Percentiles rank a stretch among this genome's conserved stretches.
These are phyloP conservation scores for Bacterosira constricta DNA, from an alignment of 108 stramenopile species.

Conservation along the genomic window DNA sequence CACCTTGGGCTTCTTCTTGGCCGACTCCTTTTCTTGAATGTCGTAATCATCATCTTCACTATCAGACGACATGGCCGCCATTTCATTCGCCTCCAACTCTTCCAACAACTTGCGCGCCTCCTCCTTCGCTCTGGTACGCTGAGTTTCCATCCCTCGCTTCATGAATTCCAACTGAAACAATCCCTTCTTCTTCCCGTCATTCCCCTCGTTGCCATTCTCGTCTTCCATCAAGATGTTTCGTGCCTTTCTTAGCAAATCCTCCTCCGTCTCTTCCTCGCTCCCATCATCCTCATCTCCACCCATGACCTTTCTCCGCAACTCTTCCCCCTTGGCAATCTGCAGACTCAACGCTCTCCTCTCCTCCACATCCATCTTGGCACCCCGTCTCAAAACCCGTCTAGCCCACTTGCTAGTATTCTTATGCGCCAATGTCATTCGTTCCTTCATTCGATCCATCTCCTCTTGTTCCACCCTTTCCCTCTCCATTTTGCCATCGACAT, in stretches of 20 bases:
- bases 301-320: constrained; percentile 84
- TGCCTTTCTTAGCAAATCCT: constrained; percentile 68
- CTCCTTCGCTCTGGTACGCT: constrained; percentile 82
- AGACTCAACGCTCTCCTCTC: constrained; percentile 86
- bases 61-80: constrained; percentile 44
- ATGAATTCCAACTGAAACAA: constrained; percentile 94
- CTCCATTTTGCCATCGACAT: constrained; percentile 67
- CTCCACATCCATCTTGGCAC: constrained; percentile 83
- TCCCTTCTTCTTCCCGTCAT: constrained; percentile 61
- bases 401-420: constrained; percentile 99
- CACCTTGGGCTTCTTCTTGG: constrained; percentile 47
- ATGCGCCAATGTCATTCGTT: constrained; percentile 95
- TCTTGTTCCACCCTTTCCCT: constrained; percentile 87
- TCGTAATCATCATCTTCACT: constrained; percentile 43
- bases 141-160: constrained; percentile 88
- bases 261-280: constrained; percentile 49
- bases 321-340: constrained; percentile 87
- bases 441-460: constrained; percentile 93
- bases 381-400: constrained; percentile 83
- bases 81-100: constrained; percentile 91
- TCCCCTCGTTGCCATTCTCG: constrained; percentile 51
- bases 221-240: constrained; percentile 68
- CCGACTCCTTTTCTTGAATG: constrained; percentile 18
- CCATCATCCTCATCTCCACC: constrained; percentile 47
- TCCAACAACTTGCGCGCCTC: constrained; percentile 83